These are phyloP conservation scores for Daedalea quercina DNA, from an alignment of 768 basidiomycete genomes.

Conservation along the genomic window DNA sequence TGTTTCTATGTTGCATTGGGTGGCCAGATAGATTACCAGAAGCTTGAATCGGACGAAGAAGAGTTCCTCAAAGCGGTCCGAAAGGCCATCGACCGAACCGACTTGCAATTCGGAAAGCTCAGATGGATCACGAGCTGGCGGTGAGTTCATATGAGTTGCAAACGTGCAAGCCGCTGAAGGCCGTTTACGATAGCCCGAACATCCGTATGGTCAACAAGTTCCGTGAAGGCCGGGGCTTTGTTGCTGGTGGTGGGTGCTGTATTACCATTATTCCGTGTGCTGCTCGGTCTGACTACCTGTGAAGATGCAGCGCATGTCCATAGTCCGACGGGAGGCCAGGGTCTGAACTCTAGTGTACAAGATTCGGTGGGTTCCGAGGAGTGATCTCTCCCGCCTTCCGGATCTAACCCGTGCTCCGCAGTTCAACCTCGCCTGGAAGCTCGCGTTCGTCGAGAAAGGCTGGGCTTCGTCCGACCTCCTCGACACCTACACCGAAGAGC, in stretches of 20 bases:
- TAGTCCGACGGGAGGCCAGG: slow-evolving; percentile 37
- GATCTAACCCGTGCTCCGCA: not conserved
- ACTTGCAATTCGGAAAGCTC: slow-evolving; percentile 1
- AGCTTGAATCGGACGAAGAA: not conserved
- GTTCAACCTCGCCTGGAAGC: slow-evolving; percentile 26
- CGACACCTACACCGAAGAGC: slow-evolving; percentile 21
- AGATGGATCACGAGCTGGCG: not conserved
- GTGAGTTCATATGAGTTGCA: not conserved
- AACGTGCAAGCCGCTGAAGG: not conserved
- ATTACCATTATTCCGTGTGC: not conserved
- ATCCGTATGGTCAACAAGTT: slow-evolving; percentile 42
- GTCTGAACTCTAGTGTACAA: slow-evolving; percentile 23
- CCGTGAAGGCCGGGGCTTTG: slow-evolving; percentile 34
- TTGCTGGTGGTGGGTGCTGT: slow-evolving; percentile 33
- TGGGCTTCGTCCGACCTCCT: slow-evolving; percentile 19
- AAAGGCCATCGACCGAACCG: not conserved
- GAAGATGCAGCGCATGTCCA: slow-evolving; percentile 45
- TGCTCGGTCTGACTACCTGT: not conserved
- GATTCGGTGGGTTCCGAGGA: slow-evolving; percentile 15
- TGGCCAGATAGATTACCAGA: not conserved
- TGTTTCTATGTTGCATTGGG: not conserved
- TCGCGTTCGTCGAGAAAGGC: slow-evolving; percentile 23
- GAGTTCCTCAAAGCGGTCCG: not conserved
- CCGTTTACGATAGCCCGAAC: slow-evolving; percentile 29
- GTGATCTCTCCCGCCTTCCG: too few species aligned